Conservation (phyloP, 2,329 filamentous ascomycete species). For the Capronia americana region DNA sequence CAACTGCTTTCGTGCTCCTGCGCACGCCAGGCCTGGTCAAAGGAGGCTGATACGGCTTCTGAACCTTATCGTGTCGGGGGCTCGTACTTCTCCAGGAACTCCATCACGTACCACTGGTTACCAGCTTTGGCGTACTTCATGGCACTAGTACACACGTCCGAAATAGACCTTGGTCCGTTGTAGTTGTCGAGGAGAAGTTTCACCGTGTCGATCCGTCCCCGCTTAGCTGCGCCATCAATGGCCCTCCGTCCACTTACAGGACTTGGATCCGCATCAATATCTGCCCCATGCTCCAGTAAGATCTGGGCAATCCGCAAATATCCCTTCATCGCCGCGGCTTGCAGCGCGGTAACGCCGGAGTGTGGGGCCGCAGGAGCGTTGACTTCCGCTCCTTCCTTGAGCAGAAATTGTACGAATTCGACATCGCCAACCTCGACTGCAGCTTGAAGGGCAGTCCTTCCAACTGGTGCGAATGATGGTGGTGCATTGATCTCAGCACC, state of each 20-base stretch:
- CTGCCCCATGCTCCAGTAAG: slow-evolving; percentile 37
- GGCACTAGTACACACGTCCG: slow-evolving; percentile 10
- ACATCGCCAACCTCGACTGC: slow-evolving; percentile 32
- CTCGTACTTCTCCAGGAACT: slow-evolving; percentile 11
- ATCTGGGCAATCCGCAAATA: slow-evolving; percentile 35
- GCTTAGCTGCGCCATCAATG: slow-evolving; percentile 14
- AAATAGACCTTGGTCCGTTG: slow-evolving; percentile 9
- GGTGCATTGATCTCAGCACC: slow-evolving; percentile 13
- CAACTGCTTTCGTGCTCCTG: neutral
- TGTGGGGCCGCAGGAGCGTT: slow-evolving; percentile 29
- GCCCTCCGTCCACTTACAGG: neutral
- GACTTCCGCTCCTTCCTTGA: slow-evolving; percentile 37
- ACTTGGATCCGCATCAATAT: slow-evolving; percentile 34
- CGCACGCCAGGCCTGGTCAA: neutral
- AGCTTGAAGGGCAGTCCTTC: slow-evolving; percentile 35
- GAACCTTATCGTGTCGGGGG: neutral
- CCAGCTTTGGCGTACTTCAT: neutral
- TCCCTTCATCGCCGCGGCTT: slow-evolving; percentile 33
- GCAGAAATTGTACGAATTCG: slow-evolving; percentile 35
- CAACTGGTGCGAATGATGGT: neutral
- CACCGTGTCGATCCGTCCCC: slow-evolving; percentile 17
- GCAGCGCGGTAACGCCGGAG: slow-evolving; percentile 32
- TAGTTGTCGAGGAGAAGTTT: slow-evolving; percentile 24
- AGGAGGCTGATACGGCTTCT: neutral
- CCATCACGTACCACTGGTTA: slow-evolving; percentile 17